Base-by-base conservation (phyloP, 371 early-diverging fungal genomes). In the Mortierella sp. region DNA sequence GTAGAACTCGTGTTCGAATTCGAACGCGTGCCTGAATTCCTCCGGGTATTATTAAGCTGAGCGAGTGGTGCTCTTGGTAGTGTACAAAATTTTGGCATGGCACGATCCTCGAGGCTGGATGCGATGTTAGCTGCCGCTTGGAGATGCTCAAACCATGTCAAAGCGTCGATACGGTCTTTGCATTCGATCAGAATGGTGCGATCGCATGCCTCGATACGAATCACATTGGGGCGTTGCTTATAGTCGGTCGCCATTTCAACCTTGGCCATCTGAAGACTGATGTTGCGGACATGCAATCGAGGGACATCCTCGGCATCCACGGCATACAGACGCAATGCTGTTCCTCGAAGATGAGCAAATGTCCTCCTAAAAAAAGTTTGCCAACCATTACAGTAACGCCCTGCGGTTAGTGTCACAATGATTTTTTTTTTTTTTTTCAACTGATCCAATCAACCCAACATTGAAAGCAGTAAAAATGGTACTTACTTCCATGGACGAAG, bases 401-500 rank as follows among this genome's bases (percentile, higher is more conserved):
- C 27, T 34, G 19, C 21, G 38, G 24, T 38, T 7, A 34, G 14
- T 13, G 34, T 39, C 21, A 24, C n/a, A n/a, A n/a, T n/a, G n/a
- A n/a, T n/a, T n/a, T n/a, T n/a, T n/a, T n/a, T n/a, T n/a, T n/a
- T n/a, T n/a, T n/a, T n/a, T n/a, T n/a, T n/a, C n/a, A n/a, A n/a
- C n/a, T n/a, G n/a, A n/a, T n/a, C n/a, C n/a, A 39, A 39, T 39
- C 14, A 45, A 45, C n/a, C 13, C 13, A 13, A 45, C 19, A 39
- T 39, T 39, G 39, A 39, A 38, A 0, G 41, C 45, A 48, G 4
- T 18, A 45, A 53, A 54, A 42, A 57, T n/a, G 9, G 30, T 18
- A 59, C 69, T 41, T 76, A 76, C 78, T 76, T 76, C 78, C 78
- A 76, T 14, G 78, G 70, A 48, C 78, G 70, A 12, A 70, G 66